Evolutionary conservation across 2,329 filamentous ascomycete species (phyloP).

Genomic region (Incumbomyces lentus): DNA sequence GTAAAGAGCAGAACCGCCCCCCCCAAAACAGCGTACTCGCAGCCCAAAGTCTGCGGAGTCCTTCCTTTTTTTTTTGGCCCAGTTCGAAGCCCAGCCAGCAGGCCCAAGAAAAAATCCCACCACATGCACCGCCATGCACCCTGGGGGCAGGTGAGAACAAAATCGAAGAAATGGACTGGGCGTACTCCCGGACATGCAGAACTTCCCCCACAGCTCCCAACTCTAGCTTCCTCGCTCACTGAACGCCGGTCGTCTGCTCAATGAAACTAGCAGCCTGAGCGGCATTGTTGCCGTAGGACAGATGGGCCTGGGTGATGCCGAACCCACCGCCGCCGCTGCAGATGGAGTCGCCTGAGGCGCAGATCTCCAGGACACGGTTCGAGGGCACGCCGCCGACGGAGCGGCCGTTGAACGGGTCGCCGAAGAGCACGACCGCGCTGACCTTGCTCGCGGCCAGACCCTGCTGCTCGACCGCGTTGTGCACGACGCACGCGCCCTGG

Average conservation of each 20-base stretch:
- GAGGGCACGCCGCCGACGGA: conserved; percentile 20
- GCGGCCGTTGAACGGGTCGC: conserved; percentile 22
- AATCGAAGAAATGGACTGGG: no score
- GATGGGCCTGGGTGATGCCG: background rate
- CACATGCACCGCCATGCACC: no score
- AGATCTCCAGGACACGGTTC: background rate
- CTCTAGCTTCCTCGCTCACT: no score
- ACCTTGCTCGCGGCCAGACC: conserved; percentile 20
- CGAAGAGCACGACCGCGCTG: conserved; percentile 23
- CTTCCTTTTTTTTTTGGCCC: no score
- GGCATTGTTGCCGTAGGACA: background rate
- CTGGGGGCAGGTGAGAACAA: no score
- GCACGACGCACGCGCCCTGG: conserved; percentile 26
- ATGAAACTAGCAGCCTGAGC: background rate
- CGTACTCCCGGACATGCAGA: no score
- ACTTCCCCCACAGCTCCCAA: no score
- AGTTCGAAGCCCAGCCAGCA: no score
- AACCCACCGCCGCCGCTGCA: background rate
- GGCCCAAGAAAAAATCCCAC: no score
- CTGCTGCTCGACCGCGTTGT: conserved; percentile 32
- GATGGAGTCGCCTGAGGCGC: background rate
- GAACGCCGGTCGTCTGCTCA: background rate
- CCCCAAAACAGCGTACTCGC: no score
- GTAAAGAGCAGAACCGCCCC: no score
- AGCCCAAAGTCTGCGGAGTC: no score